Base-by-base conservation (phyloP, 176 grass and related monocot species). In the Eragrostis nindensis region DNA sequence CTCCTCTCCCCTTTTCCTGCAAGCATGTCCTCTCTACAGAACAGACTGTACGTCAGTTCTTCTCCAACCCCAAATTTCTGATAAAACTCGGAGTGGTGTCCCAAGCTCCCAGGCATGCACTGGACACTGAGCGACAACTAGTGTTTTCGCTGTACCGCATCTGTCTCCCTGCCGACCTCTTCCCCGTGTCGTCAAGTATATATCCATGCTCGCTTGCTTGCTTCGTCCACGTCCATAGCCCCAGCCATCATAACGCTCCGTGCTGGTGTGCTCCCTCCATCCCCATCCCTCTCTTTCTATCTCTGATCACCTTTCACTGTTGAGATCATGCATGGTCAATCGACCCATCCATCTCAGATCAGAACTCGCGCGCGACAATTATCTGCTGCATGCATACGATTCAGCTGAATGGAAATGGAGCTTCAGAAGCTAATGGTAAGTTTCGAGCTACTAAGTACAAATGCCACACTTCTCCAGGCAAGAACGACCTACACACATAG, bases 191-290 rank as follows among this genome's bases (percentile, higher is more conserved):
- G 42, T 82, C 59, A 73, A 50, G 17, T 39, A n/a, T n/a, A n/a
- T n/a, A 38, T 80, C 83, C 67, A 86, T 62, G 88, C 73, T 68
- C 50, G 42, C 79, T 86, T 82, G 48, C 73, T 90, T 90, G 88
- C 78, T 17, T 44, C 60, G 14, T 32, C 71, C 78, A 27, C 67
- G 66, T 76, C 67, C 76, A 53, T 67, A 64, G 26, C 66, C 66
- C 43, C 74, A 49, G 73, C 55, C 83, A 73, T 77, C 78, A 71
- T 72, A 41, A 47, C 68, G 77, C 66, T 60, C 86, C 50, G 27
- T 76, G 55, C 45, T 70, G 48, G 43, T 38, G 67, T 44, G 45
- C 68, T 22, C 38, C 19, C 64, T 39, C 15, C 15, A 52, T 59
- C 36, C 14, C 32, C 39, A 10, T 22, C 42, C 9, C 11, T 4